Evolutionary conservation across 2,329 filamentous ascomycete genomes (phyloP).

Genomic region (Penicillium carneum): DNA sequence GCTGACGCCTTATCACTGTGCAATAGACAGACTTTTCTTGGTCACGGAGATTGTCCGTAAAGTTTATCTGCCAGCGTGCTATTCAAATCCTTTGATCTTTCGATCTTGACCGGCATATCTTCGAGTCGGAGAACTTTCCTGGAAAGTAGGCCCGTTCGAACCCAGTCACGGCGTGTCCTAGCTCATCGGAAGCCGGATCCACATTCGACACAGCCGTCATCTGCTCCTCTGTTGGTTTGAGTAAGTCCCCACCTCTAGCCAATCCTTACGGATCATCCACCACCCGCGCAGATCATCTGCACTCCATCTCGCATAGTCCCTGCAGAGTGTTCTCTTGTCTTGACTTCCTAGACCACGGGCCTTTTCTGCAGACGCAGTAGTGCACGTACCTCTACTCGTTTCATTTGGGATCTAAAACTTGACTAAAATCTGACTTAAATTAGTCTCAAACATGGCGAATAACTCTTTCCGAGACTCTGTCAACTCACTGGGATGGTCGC

Average conservation of each 20-base stretch:
- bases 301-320: slow-evolving; percentile 56
- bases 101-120: slow-evolving; percentile 1
- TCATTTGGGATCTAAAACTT: slow-evolving; percentile 25
- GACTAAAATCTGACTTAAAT: slow-evolving; percentile 13
- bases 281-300: slow-evolving; percentile 60
- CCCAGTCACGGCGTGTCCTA: slow-evolving; percentile 21
- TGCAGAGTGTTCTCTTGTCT: slow-evolving; percentile 46
- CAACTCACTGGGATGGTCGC: slow-evolving; percentile 92
- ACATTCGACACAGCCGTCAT: slow-evolving; percentile 42
- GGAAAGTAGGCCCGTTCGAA: slow-evolving; percentile 4
- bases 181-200: slow-evolving; percentile 24
- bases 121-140: slow-evolving; percentile 15
- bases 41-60: slow-evolving; percentile 22
- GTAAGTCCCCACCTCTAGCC: slow-evolving; percentile 34
- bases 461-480: slow-evolving; percentile 91
- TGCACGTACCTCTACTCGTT: slow-evolving; percentile 26
- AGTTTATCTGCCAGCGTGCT: slow-evolving; percentile 22
- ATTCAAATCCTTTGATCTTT: background rate
- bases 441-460: slow-evolving; percentile 38
- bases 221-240: slow-evolving; percentile 41
- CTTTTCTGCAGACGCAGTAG: slow-evolving; percentile 33
- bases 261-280: slow-evolving; percentile 33
- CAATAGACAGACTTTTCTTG: slow-evolving; percentile 17
- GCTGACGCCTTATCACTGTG: slow-evolving; percentile 11
- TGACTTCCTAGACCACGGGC: slow-evolving; percentile 28